Conservation (phyloP, 2,329 filamentous ascomycete species). For the Aspergillus neoniger region DNA sequence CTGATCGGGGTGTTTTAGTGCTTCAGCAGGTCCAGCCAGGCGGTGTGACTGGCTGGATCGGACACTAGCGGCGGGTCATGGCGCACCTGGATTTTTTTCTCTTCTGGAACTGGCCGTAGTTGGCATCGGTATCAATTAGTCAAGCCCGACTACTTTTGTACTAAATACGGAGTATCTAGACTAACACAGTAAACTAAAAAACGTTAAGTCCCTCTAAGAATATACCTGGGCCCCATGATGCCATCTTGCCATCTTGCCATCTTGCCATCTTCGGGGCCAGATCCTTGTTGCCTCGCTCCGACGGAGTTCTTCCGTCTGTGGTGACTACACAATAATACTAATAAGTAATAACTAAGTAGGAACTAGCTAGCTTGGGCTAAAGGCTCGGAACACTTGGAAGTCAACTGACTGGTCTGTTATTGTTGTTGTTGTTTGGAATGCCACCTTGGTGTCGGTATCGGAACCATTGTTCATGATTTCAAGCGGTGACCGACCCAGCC, state of each 20-base stretch:
- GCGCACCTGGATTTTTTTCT: constrained; percentile 11
- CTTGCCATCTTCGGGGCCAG: background rate
- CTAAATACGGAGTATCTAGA: no score
- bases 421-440: background rate
- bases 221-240: background rate
- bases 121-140: background rate
- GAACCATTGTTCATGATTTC: background rate
- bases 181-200: background rate
- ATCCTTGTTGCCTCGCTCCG: background rate
- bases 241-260: background rate
- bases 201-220: background rate
- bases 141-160: background rate
- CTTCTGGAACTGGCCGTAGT: background rate
- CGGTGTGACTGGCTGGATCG: constrained; percentile 6
- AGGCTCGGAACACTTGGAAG: background rate
- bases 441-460: background rate
- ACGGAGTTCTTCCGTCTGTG: constrained; percentile 12
- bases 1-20: background rate
- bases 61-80: constrained; percentile 16
- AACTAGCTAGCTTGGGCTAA: background rate
- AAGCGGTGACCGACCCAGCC: no score
- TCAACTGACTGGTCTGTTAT: constrained; percentile 3
- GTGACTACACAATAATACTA: background rate
- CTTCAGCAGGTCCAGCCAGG: background rate
- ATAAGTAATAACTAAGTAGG: no score